Conservation (phyloP, 192 early-diverging fungal species). For the Linnemannia schmuckeri region DNA sequence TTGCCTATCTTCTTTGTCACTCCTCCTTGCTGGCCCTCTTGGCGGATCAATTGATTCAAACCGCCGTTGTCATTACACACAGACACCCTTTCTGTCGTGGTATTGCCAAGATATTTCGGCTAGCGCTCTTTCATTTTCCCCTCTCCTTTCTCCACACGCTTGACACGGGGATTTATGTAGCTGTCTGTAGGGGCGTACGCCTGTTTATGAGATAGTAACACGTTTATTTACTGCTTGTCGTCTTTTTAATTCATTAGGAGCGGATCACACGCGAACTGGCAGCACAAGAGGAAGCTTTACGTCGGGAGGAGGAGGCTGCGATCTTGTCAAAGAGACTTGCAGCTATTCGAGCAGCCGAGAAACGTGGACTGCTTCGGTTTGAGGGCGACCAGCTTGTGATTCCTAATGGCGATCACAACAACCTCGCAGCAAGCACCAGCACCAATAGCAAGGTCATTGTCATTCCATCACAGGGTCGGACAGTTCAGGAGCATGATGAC, state of each 20-base stretch:
- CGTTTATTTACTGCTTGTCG: background rate
- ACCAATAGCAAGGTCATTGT: background rate
- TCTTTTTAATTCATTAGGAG: constrained; percentile 22
- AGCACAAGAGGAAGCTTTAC: constrained; percentile 45
- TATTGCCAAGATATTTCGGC: background rate
- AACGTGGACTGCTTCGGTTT: constrained; percentile 39
- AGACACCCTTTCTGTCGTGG: background rate
- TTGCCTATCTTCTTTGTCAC: too few relatives aligned
- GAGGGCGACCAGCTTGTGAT: constrained; percentile 35
- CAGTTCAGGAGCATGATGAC: background rate
- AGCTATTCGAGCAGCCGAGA: constrained; percentile 47
- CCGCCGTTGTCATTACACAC: background rate
- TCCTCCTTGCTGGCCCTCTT: background rate
- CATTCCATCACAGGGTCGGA: background rate
- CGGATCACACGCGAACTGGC: constrained; percentile 43
- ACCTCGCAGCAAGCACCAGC: background rate
- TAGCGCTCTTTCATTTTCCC: background rate
- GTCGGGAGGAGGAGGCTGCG: constrained; percentile 36
- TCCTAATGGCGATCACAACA: constrained; percentile 5
- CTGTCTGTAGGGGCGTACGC: background rate
- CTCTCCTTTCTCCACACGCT: background rate
- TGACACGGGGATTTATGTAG: background rate
- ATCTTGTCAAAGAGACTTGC: constrained; percentile 29
- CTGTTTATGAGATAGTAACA: background rate
- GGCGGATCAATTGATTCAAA: background rate